A percentile compares a stretch with the other conserved stretches of the same genome.
Evolutionary conservation across 345 rosid genomes (phyloP).

Genomic region (Psidium friedrichsthalianum): DNA sequence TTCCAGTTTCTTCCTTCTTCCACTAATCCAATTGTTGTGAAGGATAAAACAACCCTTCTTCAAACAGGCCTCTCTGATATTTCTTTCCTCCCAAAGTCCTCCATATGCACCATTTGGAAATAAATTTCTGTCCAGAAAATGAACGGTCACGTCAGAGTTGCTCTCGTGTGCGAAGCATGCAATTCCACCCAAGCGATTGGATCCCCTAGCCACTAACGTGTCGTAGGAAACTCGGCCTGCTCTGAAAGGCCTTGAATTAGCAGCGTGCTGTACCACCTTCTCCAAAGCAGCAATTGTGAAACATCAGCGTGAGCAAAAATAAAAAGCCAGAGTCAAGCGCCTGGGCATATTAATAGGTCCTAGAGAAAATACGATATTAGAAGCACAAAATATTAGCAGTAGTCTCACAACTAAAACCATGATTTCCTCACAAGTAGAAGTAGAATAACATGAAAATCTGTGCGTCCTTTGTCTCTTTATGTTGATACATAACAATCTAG

Average conservation of each 20-base stretch:
- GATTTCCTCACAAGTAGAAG: neutral
- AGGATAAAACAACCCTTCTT: conserved; percentile 55
- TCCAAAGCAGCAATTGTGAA: conserved; percentile 58
- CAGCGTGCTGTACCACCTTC: conserved; percentile 87
- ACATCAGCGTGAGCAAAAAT: conserved; percentile 55
- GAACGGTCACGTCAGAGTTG: conserved; percentile 50
- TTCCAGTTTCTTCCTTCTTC: conserved; percentile 75
- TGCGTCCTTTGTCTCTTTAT: neutral
- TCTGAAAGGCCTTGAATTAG: conserved; percentile 61
- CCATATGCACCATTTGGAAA: conserved; percentile 89
- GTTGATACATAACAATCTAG: neutral
- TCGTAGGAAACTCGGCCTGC: conserved; percentile 93
- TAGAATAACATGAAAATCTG: neutral
- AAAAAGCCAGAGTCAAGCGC: conserved; percentile 85
- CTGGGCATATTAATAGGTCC: conserved; percentile 82
- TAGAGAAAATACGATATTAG: conserved; percentile 10
- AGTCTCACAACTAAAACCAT: neutral
- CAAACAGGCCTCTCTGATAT: conserved; percentile 47
- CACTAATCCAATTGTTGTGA: conserved; percentile 80
- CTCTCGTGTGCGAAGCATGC: conserved; percentile 58
- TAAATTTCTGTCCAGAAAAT: conserved; percentile 66
- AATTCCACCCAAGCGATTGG: conserved; percentile 38
- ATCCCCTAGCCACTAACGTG: conserved; percentile 68
- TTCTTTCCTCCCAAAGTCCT: conserved; percentile 53
- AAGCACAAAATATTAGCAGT: neutral